Base-by-base conservation (phyloP, 768 basidiomycete species). In the Boletales sp. region DNA sequence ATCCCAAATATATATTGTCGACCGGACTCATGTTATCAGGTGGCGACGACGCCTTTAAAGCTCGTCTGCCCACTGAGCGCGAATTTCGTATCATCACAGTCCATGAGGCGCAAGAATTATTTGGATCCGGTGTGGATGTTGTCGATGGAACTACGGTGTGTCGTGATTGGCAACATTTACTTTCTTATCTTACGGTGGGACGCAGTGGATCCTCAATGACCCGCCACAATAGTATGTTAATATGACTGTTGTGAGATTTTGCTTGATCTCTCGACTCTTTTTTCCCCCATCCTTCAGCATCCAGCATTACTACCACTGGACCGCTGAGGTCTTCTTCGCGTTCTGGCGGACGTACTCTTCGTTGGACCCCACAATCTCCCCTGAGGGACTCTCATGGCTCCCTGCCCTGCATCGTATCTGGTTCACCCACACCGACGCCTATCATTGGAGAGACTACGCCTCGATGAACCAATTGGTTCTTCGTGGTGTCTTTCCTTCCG, bases 281-380 rank as follows among this genome's bases (percentile, higher is more conserved):
- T 15, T 40, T n/a, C n/a, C n/a, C n/a, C n/a, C 31, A 13, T 4
- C 46, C 42, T 29, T 24, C 43, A 91, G 89, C 70, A 79, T 95
- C 48, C 88, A 87, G 1, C 93, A 95, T 68, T 95, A 94, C 65
- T 95, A 94, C 64, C 93, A 97, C 61, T 94, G 89, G 82, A 82
- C 87, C 30, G 93, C 94, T 5, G 94, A 97, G 63, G 79, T 94
- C 18, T 86, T 89, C 72, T 90, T 91, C 56, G 94, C 94, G 37
- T 81, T 94, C 58, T 95, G 94, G 94, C 80, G 92, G 8, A 84
- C 92, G 0, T 95, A 94, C 66, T 79, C 90, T 31, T 83, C 89
- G 2, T 73, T 95, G 11, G 91, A 94, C 64, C 78, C 80, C 1
- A 69, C 67, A 18, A 92, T 94, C 45, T 68, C 82, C 3, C 56